A percentile compares a stretch with the other conserved stretches of the same genome.
These are phyloP conservation scores for Conticribra weissflogii DNA, from an alignment of 108 stramenopile genomes.

Conservation along the genomic window DNA sequence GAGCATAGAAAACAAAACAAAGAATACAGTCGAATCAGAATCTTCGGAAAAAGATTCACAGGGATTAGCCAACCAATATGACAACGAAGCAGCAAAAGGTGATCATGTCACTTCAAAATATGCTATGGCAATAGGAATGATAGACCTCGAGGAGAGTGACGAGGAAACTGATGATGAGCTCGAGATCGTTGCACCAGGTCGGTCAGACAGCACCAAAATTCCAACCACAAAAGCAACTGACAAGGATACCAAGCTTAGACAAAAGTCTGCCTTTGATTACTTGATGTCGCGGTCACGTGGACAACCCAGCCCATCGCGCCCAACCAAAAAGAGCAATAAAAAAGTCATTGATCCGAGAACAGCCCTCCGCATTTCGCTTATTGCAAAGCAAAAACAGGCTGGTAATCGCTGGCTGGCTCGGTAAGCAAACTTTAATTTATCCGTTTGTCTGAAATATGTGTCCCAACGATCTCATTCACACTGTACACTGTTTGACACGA, in stretches of 20 bases:
- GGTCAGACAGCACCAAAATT: neutral
- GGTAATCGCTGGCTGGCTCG: conserved; percentile 86
- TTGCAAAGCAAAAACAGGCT: conserved; percentile 57
- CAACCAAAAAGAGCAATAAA: conserved; percentile 3
- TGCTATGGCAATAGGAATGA: conserved; percentile 11
- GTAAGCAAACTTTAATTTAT: conserved; percentile 23
- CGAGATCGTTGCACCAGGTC: conserved; percentile 24
- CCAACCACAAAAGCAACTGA: neutral
- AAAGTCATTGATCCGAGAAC: conserved; percentile 38
- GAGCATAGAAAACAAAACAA: too few relatives aligned
- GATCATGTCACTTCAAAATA: neutral
- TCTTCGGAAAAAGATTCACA: too few relatives aligned
- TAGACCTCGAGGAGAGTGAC: conserved; percentile 18
- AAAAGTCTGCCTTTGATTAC: conserved; percentile 25
- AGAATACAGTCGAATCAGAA: too few relatives aligned
- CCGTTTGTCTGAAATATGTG: neutral
- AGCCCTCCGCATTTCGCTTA: conserved; percentile 56
- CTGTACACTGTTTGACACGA: neutral
- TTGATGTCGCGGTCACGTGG: conserved; percentile 20
- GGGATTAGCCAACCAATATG: neutral
- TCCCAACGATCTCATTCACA: too few relatives aligned
- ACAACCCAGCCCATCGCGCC: neutral
- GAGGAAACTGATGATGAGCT: conserved; percentile 47
- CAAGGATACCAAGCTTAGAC: conserved; percentile 1
- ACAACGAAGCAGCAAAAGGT: neutral